Evolutionary conservation across 2,329 filamentous ascomycete genomes (phyloP).

Genomic region (Paecilomyces dactylethromorphus): DNA sequence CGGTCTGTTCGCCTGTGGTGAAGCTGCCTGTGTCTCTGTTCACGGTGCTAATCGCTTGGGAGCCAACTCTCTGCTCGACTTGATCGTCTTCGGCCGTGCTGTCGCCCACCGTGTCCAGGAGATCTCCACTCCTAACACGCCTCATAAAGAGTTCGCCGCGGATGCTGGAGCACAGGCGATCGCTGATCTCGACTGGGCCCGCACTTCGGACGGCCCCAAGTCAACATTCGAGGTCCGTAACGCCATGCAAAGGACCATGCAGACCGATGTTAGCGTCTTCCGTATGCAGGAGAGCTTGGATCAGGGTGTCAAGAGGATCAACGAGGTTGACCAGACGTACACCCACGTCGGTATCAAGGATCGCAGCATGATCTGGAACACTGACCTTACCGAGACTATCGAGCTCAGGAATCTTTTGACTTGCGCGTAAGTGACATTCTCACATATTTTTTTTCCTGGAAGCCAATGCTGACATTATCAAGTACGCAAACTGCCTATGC

Average conservation of each 20-base stretch:
- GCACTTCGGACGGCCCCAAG: conserved; percentile 77
- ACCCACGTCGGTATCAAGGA: conserved; percentile 89
- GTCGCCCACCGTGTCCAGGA: conserved; percentile 96
- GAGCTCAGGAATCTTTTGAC: conserved; percentile 93
- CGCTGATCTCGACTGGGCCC: conserved; percentile 74
- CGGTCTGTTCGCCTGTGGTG: conserved; percentile 91
- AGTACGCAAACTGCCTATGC: conserved; percentile 85
- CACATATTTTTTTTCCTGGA: not conserved
- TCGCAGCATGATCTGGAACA: conserved; percentile 99
- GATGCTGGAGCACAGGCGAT: conserved; percentile 89
- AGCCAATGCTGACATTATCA: conserved; percentile 6
- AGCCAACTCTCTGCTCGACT: conserved; percentile 95
- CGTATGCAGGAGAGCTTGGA: conserved; percentile 88
- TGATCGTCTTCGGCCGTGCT: conserved; percentile 95
- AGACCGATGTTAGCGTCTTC: conserved; percentile 95
- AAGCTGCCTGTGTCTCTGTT: conserved; percentile 95
- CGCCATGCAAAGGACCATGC: conserved; percentile 97
- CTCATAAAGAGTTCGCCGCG: conserved; percentile 70
- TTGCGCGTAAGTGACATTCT: conserved; percentile 71
- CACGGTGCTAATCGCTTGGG: conserved; percentile 97
- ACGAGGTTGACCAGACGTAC: conserved; percentile 73
- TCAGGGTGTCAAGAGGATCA: conserved; percentile 85
- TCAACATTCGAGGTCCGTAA: conserved; percentile 81
- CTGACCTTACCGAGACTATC: conserved; percentile 90
- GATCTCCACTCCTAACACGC: conserved; percentile 77